phyloP scores from a whole-genome alignment of 176 grass and related monocot species.

The Echinochloa phyllopogon region DNA sequence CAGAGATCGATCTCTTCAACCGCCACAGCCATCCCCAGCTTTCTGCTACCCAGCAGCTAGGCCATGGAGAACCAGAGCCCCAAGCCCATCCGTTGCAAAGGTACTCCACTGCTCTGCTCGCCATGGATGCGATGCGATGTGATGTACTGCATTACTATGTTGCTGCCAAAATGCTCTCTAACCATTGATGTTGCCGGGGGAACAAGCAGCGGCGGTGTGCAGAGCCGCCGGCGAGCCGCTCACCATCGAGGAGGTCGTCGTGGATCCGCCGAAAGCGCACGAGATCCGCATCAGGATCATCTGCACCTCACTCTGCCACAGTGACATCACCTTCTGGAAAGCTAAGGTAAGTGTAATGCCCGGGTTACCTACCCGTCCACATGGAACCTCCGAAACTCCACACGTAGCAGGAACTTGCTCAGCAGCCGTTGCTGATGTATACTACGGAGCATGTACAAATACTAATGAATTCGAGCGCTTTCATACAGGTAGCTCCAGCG shows the following conservation, averaged over 20 bases:
- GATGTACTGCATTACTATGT: no score
- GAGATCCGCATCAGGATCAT: constrained; percentile 71
- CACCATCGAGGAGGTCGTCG: constrained; percentile 70
- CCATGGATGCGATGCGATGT: no score
- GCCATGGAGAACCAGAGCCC: constrained; percentile 44
- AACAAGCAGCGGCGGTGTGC: constrained; percentile 64
- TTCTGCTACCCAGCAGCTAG: no score
- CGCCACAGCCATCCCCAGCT: no score
- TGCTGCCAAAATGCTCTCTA: no score
- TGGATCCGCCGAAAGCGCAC: constrained; percentile 64
- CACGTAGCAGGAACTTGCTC: no score
- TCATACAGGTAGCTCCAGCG: constrained; percentile 3
- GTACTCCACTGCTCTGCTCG: constrained; percentile 21
- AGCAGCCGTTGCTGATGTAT: no score
- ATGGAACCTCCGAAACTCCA: not conserved
- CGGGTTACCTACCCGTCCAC: no score
- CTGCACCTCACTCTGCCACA: constrained; percentile 83
- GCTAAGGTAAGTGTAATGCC: constrained; percentile 38
- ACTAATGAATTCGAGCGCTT: no score
- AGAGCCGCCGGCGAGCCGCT: constrained; percentile 64
- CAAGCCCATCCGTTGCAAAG: constrained; percentile 76
- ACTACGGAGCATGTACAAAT: no score
- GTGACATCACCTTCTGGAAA: constrained; percentile 65
- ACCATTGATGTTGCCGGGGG: no score
- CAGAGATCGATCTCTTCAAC: no score